Base-by-base conservation (phyloP, 805 yeast genomes). In the Metschnikowia corniflorae region DNA sequence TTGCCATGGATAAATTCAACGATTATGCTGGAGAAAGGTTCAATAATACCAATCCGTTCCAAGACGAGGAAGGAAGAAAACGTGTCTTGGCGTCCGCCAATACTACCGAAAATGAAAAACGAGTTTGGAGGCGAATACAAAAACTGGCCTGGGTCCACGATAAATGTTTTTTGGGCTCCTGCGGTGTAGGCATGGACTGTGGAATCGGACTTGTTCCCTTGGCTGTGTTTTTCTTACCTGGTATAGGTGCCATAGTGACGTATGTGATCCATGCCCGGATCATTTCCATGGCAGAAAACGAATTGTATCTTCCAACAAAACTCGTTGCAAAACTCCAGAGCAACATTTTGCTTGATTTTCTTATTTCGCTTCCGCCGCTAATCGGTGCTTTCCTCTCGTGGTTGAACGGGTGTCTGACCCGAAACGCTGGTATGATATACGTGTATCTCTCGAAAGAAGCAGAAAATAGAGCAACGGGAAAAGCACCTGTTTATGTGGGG, bases 131-230 rank as follows among this genome's bases (percentile, higher is more conserved):
- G 54, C 62, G 57, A 17, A 65, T 88, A n/a, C 89, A 82, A 53
- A 70, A 64, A 33, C 72, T 77, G 42, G 97, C 97, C 0, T 89
- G 96, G 96, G 53, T 73, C 12, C 88, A 91, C 54, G 97, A 91
- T 56, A 73, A 75, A 47, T 86, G 94, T 55, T 75, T 86, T 51
- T 68, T 84, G 57, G 95, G 95, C 0, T 80, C 89, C 44, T 80
- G 79, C 40, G 67, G 70, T 0, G 63, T 66, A 30, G 80, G 84
- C 9, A 69, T 75, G 46, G 88, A 79, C 60, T 72, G 86, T 46
- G 91, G 93, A 1, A 49, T 84, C 14, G 96, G 96, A 0, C 59
- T 82, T 52, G 91, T 83, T 1, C 93, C 96, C 1, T 34, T 88
- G 10, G 70, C 81, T 26, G 72, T 82, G 2, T 61, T 86, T 7